Percentiles rank a stretch among this genome's conserved stretches.
phyloP scores from a whole-genome alignment of 805 yeast genomes.

The Metschnikowia lochheadii region DNA sequence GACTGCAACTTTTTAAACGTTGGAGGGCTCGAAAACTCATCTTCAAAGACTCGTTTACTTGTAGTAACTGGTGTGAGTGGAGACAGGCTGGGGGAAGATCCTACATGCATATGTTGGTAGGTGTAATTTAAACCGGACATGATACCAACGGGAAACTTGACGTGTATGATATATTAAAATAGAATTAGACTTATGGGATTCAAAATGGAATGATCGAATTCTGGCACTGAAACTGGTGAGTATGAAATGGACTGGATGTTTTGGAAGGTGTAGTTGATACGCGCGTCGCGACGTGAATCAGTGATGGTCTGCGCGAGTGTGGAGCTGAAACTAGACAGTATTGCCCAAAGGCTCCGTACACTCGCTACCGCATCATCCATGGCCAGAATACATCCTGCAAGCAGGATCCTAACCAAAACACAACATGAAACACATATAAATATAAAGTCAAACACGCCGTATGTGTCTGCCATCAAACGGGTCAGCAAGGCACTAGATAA shows the following conservation, averaged over 20 bases:
- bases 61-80: slow-evolving; percentile 5
- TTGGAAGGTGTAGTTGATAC: not conserved
- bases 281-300: slow-evolving; percentile 2
- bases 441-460: slow-evolving; percentile 66
- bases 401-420: not conserved
- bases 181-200: too few relatives aligned
- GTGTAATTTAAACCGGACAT: not conserved
- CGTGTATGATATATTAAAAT: not conserved
- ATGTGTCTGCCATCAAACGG: slow-evolving; percentile 66
- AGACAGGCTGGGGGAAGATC: slow-evolving; percentile 2
- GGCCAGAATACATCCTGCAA: slow-evolving; percentile 1
- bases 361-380: not conserved
- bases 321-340: not conserved
- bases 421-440: slow-evolving; percentile 43
- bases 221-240: not conserved
- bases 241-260: not conserved
- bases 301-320: slow-evolving; percentile 3
- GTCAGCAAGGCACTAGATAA: slow-evolving; percentile 49
- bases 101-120: not conserved
- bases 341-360: too few relatives aligned
- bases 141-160: not conserved
- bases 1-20: slow-evolving; percentile 22
- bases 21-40: not conserved
- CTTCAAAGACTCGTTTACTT: slow-evolving; percentile 17
- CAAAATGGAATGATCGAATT: too few relatives aligned